Base-by-base conservation (phyloP, 257 asterid genomes). In the Salvia miltiorrhiza region DNA sequence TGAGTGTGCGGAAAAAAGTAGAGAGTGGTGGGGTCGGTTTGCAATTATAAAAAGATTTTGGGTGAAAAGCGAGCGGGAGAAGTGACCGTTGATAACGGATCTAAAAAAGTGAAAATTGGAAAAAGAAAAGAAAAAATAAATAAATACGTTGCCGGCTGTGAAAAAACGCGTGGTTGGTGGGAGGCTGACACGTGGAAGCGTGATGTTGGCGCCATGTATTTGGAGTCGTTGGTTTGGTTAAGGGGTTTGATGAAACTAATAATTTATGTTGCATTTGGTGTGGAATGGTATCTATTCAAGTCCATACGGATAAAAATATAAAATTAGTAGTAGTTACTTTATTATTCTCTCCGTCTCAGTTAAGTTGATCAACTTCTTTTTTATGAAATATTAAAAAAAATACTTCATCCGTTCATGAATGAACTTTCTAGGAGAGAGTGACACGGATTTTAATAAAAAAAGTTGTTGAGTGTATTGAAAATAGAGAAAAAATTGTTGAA, bases 71-170 rank as follows among this genome's bases (percentile, higher is more conserved):
- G 32, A 6, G 30, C 14, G 32, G 47, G 44, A 57, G 56, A 59
- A 64, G 56, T 33, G 81, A 78, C 81, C 83, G 81, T 78, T 81
- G 81, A 78, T 76, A 76, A 78, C 81, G 81, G 83, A 73, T 73
- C 79, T 69, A 55, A 44, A 49, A 1, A 37, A 55, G 11, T 69
- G 24, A 49, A 41, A 4, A 19, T n/a, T 48, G 12, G 9, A 33
- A 49, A 9, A 26, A 2, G 1, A 23, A 0, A 2, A 20, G 14
- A 5, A 28, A 41, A 40, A 8, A 4, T 4, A 50, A 16, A 1
- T 26, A 5, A 11, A 68, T 12, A n/a, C n/a, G n/a, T n/a, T 65
- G 65, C 80, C 70, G 81, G 81, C 77, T 21, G 41, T 56, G 11
- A 23, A 40, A 71, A 69, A 71, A 59, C 81, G 74, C 80, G 81